These are phyloP conservation scores for Amanita inopinata DNA, from an alignment of 768 basidiomycete genomes.

Conservation along the genomic window DNA sequence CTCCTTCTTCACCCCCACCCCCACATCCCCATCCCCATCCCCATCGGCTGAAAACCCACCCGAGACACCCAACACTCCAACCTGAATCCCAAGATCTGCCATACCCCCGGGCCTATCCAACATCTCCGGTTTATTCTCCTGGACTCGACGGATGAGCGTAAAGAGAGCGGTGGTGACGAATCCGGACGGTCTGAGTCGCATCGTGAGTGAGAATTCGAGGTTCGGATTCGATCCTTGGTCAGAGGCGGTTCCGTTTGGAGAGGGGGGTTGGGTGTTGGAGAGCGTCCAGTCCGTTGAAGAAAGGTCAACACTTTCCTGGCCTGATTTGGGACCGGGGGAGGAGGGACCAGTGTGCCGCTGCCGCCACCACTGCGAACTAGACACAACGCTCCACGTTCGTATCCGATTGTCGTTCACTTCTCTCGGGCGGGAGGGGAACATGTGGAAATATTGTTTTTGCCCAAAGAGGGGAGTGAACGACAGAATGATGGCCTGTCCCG, in stretches of 20 bases:
- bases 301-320: no score
- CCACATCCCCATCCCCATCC: conserved; percentile 1
- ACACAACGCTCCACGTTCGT: conserved; percentile 38
- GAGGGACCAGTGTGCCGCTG: no score
- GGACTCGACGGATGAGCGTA: conserved; percentile 32
- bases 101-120: conserved; percentile 23
- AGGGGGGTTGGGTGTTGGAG: no score
- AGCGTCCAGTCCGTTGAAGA: no score
- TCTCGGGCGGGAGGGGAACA: conserved; percentile 33
- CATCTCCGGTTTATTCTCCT: conserved; percentile 28
- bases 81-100: conserved; percentile 23
- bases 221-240: conserved; percentile 10
- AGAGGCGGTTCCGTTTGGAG: no score
- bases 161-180: conserved; percentile 49
- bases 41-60: conserved; percentile 35
- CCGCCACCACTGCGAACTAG: background rate
- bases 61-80: conserved; percentile 41
- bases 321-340: no score
- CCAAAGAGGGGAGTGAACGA: conserved; percentile 46
- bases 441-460: conserved; percentile 36
- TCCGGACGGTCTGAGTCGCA: conserved; percentile 45
- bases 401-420: conserved; percentile 50
- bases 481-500: conserved; percentile 47
- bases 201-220: conserved; percentile 35
- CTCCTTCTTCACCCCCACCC: background rate